phyloP scores from a whole-genome alignment of 169 alveolate genomes.

The Theileria parva region DNA sequence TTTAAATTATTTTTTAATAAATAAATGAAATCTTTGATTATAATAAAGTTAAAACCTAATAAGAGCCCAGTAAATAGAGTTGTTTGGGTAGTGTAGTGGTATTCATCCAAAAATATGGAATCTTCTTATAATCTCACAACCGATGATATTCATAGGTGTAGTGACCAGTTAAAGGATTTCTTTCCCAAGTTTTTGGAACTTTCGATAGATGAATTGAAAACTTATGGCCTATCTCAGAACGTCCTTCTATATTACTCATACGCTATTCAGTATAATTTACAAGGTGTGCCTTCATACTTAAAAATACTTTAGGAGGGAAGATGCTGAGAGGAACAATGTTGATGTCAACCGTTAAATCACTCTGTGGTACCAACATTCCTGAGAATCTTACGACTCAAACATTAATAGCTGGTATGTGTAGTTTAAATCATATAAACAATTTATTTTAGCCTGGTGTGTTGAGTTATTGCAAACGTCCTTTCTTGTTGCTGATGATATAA shows the following conservation, averaged over 20 bases:
- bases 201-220: slow-evolving; percentile 42
- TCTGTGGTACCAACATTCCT: slow-evolving; percentile 37
- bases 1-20: background rate
- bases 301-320: slow-evolving; percentile 52
- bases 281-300: slow-evolving; percentile 27
- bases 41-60: background rate
- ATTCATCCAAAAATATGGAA: slow-evolving; percentile 7
- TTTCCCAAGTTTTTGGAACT: slow-evolving; percentile 59
- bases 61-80: background rate
- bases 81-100: background rate
- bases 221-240: slow-evolving; percentile 45
- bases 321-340: slow-evolving; percentile 57
- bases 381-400: slow-evolving; percentile 53
- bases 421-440: background rate
- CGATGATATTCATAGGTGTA: slow-evolving; percentile 27
- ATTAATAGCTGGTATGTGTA: slow-evolving; percentile 41
- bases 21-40: background rate
- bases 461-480: slow-evolving; percentile 78
- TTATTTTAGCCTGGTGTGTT: slow-evolving; percentile 74
- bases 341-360: slow-evolving; percentile 30
- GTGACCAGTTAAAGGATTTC: slow-evolving; percentile 50
- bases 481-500: slow-evolving; percentile 79
- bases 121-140: background rate
- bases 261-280: slow-evolving; percentile 62
- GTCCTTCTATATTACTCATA: slow-evolving; percentile 54